Evolutionary conservation across 371 early-diverging fungal species (phyloP), one percentile per base, ranked within the genome.

Genomic region (Mortierella sp.): DNA sequence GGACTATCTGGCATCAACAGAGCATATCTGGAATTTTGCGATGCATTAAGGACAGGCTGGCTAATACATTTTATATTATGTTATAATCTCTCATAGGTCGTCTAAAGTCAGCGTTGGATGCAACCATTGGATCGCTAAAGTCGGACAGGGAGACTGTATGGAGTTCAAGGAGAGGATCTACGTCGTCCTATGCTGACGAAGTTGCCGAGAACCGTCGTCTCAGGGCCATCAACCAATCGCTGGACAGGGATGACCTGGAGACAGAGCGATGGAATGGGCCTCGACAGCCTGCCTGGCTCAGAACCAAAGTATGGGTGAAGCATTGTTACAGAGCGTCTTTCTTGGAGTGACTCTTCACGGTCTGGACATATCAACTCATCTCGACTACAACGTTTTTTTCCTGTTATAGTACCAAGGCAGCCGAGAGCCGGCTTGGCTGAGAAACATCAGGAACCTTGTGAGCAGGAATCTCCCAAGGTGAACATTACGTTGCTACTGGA

Each of bases 401-500:
- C 19, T 61, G 24, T 48, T 26, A 24, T 63, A 79, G 79, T 74
- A 74, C 13, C 74, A 71, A 43, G 75, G 79, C 26, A 64, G 73
- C 16, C 47, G 44, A 40, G 81, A 80, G 44, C 81, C 81, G 8
- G 45, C 70, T 45, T 80, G 81, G 81, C 71, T 80, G 43, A 72
- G 29, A 41, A 80, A 80, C 55, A 29, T 82, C 26, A 74, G 73
- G 55, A 82, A 74, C 40, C 53, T 82, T 26, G 65, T 82, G 53
- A 74, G 63, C 69, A 77, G 74, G 48, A 78, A 74, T 22, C 48
- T 82, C 2, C 83, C 83, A 71, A 78, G 71, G 83, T 82, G 61
- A 52, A 19, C 40, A 43, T 22, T 22, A 1, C 2, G 34, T 19
- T 19, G 14, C 19, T 34, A 4, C 19, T 9, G 16, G 31, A 31